These are phyloP conservation scores for Pinguiococcus pyrenoidosus DNA, from an alignment of 108 stramenopile species.

Conservation along the genomic window DNA sequence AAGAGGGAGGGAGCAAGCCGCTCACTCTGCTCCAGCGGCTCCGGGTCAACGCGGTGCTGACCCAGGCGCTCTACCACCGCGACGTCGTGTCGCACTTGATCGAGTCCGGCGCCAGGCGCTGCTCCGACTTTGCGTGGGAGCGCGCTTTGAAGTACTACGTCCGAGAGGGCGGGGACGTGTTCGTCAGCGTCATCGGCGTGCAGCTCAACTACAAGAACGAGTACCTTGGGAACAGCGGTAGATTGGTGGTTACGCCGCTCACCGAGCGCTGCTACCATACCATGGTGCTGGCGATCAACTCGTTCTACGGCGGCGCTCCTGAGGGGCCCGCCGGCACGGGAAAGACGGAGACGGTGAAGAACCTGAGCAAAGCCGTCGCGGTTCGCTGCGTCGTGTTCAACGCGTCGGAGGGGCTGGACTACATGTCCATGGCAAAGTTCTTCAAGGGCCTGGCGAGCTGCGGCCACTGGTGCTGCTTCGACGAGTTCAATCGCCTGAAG, in stretches of 20 bases:
- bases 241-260: constrained; percentile 9
- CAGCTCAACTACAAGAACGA: constrained; percentile 1
- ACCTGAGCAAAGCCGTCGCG: constrained; percentile 37
- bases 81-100: not conserved
- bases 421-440: constrained; percentile 37
- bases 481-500: constrained; percentile 43
- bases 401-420: constrained; percentile 39
- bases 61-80: not conserved
- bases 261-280: constrained; percentile 10
- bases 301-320: constrained; percentile 5
- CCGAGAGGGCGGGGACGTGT: constrained; percentile 1
- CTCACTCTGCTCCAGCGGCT: too few species aligned
- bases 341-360: constrained; percentile 45
- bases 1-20: too few species aligned
- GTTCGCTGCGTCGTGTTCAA: constrained; percentile 39
- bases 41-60: not conserved
- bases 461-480: too few species aligned
- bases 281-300: not conserved
- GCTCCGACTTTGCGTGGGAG: not conserved
- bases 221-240: constrained; percentile 2
- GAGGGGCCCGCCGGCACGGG: constrained; percentile 43
- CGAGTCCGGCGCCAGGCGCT: not conserved
- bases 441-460: constrained; percentile 41
- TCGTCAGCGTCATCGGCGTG: not conserved
- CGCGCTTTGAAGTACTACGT: not conserved